Conservation (phyloP, 164 flowering plant genomes). For the Protea cynaroides region DNA sequence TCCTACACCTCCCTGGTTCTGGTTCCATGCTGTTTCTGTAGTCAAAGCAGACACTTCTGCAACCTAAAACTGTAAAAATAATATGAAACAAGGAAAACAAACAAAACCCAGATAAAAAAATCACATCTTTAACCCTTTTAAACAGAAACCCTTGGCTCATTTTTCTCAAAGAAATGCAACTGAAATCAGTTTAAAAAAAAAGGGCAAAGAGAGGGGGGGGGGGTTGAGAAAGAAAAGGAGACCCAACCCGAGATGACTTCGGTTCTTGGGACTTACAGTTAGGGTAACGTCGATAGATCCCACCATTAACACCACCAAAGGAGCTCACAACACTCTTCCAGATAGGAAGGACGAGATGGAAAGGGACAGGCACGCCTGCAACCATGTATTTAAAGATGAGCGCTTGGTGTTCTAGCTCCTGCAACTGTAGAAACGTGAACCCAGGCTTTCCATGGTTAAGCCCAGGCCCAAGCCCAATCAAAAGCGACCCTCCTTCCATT, state of each 20-base stretch:
- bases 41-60: constrained; percentile 1
- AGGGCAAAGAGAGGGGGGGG: no score
- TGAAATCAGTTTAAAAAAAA: not conserved
- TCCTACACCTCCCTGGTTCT: constrained; percentile 29
- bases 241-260: not conserved
- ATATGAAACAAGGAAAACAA: not conserved
- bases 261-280: constrained; percentile 1
- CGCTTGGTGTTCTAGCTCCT: constrained; percentile 32
- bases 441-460: constrained; percentile 9
- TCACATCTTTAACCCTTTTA: not conserved
- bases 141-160: not conserved
- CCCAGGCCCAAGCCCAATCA: constrained; percentile 1
- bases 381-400: constrained; percentile 27
- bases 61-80: constrained; percentile 8
- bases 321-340: constrained; percentile 31
- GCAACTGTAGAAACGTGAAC: constrained; percentile 29
- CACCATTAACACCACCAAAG: constrained; percentile 5
- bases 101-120: not conserved
- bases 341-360: constrained; percentile 26
- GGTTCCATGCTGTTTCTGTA: constrained; percentile 13
- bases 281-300: constrained; percentile 1
- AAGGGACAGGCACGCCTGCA: constrained; percentile 30
- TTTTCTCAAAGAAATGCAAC: not conserved
- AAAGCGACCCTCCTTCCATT: constrained; percentile 1
- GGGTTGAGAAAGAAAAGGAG: not conserved